phyloP scores from a whole-genome alignment of 805 yeast species.

The Candida mattraensis region DNA sequence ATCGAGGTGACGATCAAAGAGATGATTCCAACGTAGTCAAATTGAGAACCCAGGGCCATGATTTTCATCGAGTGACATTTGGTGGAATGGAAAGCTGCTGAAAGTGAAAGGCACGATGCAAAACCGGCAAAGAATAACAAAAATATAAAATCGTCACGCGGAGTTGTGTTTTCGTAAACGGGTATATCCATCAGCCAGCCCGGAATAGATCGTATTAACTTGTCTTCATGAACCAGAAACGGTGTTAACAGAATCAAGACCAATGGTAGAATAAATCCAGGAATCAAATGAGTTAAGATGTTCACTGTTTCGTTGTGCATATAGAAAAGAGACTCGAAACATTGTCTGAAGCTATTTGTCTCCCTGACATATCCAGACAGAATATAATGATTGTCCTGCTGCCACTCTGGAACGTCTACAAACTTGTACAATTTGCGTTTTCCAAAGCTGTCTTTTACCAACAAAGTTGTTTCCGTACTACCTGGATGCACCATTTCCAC shows the following conservation, averaged over 20 bases:
- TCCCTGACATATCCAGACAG: constrained; percentile 49
- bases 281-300: constrained; percentile 51
- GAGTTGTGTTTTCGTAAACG: constrained; percentile 25
- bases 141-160: constrained; percentile 41
- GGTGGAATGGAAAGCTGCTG: constrained; percentile 50
- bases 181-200: constrained; percentile 27
- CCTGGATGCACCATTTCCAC: too few species aligned
- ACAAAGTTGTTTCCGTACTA: too few species aligned
- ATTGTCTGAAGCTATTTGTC: constrained; percentile 40
- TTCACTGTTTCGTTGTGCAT: constrained; percentile 56
- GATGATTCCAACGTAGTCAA: constrained; percentile 58
- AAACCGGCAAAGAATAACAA: constrained; percentile 46
- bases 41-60: constrained; percentile 45
- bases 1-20: constrained; percentile 49
- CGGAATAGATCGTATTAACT: constrained; percentile 25
- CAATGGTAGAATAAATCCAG: constrained; percentile 38
- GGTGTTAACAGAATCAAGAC: constrained; percentile 22
- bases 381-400: constrained; percentile 54
- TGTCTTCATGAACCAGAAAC: constrained; percentile 16
- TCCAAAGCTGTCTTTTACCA: background rate
- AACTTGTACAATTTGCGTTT: constrained; percentile 25
- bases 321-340: constrained; percentile 43
- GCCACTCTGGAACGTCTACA: constrained; percentile 55
- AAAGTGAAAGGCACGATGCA: constrained; percentile 44
- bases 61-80: constrained; percentile 49